A percentile compares a stretch with the other conserved stretches of the same genome.
phyloP scores from a whole-genome alignment of 2,329 filamentous ascomycete species.

The Fusarium multiceps region DNA sequence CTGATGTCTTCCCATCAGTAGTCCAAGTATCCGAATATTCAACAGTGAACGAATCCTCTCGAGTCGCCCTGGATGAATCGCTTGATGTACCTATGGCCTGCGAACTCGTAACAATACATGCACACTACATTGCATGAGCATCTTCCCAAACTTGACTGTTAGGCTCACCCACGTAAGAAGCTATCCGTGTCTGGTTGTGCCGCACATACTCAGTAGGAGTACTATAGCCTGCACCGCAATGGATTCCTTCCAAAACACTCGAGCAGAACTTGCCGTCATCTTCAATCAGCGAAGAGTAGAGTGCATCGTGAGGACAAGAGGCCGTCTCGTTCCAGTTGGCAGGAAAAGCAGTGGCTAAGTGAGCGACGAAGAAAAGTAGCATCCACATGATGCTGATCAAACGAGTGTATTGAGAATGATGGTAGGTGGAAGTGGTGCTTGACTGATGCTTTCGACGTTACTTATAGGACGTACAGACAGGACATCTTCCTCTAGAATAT shows the following conservation, averaged over 20 bases:
- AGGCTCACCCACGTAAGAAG: slow-evolving; percentile 47
- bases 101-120: slow-evolving; percentile 41
- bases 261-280: slow-evolving; percentile 48
- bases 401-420: slow-evolving; percentile 28
- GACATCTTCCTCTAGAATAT: background rate
- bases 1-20: background rate
- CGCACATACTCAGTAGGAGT: slow-evolving; percentile 48
- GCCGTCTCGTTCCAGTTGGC: slow-evolving; percentile 32
- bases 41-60: background rate
- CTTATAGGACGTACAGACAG: slow-evolving; percentile 29
- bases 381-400: slow-evolving; percentile 39
- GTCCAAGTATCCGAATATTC: slow-evolving; percentile 7
- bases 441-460: slow-evolving; percentile 18
- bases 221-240: slow-evolving; percentile 38
- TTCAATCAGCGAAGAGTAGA: slow-evolving; percentile 47
- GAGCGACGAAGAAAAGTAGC: slow-evolving; percentile 25
- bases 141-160: background rate
- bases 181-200: slow-evolving; percentile 46
- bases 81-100: background rate
- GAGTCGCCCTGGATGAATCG: background rate
- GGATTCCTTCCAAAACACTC: slow-evolving; percentile 42
- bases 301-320: slow-evolving; percentile 45
- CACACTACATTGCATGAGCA: slow-evolving; percentile 41
- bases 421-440: background rate
- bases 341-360: slow-evolving; percentile 15